Evolutionary conservation across 2,329 filamentous ascomycete genomes (phyloP).

Genomic region (Periconia sp.): DNA sequence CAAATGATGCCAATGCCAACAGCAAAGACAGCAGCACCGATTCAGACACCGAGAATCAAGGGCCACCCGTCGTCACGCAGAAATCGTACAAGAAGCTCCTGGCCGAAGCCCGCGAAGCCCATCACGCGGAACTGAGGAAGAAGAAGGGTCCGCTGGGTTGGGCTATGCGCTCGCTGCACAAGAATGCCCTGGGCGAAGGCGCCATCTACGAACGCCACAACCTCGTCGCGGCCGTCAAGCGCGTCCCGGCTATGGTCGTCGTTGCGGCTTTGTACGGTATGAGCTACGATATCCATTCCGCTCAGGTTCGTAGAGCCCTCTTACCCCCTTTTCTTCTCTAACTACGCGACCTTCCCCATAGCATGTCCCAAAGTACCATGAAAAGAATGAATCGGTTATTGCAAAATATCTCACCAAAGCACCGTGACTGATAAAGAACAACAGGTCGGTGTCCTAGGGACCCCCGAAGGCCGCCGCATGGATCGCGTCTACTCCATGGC

Average conservation of each 20-base stretch:
- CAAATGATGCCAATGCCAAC: constrained; percentile 24
- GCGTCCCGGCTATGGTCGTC: constrained; percentile 68
- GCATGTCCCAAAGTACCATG: too few relatives aligned
- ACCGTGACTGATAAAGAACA: constrained; percentile 45
- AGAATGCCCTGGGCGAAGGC: constrained; percentile 74
- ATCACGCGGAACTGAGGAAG: constrained; percentile 65
- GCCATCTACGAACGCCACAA: constrained; percentile 75
- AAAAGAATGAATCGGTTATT: too few relatives aligned
- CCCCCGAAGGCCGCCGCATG: constrained; percentile 74
- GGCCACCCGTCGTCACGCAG: constrained; percentile 30
- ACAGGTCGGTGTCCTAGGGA: constrained; percentile 62
- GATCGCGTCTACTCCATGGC: constrained; percentile 61
- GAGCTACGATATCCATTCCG: constrained; percentile 80
- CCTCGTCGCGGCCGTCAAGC: constrained; percentile 63
- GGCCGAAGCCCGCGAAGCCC: constrained; percentile 56
- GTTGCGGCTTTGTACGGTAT: constrained; percentile 69
- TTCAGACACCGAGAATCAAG: constrained; percentile 47
- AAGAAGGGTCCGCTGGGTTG: constrained; percentile 72
- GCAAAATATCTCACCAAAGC: too few relatives aligned
- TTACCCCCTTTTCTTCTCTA: too few relatives aligned
- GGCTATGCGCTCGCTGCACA: constrained; percentile 76
- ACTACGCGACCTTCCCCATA: too few relatives aligned
- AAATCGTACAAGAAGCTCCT: constrained; percentile 64
- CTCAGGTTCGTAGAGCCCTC: constrained; percentile 54
- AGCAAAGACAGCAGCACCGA: constrained; percentile 36